Conservation (phyloP, 169 alveolate species). For the Besnoitia besnoiti region DNA sequence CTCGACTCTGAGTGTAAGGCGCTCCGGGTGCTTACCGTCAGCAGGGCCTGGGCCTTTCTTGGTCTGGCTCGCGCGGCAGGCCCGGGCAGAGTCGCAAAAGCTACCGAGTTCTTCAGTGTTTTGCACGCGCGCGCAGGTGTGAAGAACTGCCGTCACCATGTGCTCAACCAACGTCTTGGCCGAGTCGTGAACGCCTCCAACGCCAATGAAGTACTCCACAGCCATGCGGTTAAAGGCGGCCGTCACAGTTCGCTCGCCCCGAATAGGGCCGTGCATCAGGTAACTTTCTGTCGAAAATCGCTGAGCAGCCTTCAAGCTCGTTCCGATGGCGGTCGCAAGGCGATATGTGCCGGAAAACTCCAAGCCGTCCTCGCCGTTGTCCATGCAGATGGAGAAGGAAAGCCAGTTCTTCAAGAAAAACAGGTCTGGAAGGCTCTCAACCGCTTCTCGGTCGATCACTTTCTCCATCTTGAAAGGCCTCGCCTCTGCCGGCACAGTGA, state of each 20-base stretch:
- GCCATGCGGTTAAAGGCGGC: conserved; percentile 23
- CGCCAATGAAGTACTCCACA: background rate
- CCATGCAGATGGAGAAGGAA: conserved; percentile 25
- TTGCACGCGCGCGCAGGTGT: background rate
- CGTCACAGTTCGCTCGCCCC: background rate
- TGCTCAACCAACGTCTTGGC: background rate
- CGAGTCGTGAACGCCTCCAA: background rate
- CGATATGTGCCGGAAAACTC: conserved; percentile 15
- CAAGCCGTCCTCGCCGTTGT: background rate
- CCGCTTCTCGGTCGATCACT: background rate
- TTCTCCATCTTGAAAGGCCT: background rate
- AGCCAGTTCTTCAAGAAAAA: conserved; percentile 6
- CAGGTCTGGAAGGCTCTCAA: background rate
- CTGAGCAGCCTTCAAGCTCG: background rate
- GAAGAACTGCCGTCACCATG: background rate
- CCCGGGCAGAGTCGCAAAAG: background rate
- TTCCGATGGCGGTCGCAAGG: background rate
- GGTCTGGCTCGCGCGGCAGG: background rate
- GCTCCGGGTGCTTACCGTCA: background rate
- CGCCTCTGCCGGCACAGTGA: background rate
- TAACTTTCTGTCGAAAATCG: background rate
- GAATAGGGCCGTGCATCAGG: conserved; percentile 10
- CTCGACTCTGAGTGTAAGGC: too few relatives aligned
- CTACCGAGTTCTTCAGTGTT: background rate
- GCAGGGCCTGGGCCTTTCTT: background rate